Base-by-base conservation (phyloP, 2,329 filamentous ascomycete genomes). In the Colletotrichum salicis region DNA sequence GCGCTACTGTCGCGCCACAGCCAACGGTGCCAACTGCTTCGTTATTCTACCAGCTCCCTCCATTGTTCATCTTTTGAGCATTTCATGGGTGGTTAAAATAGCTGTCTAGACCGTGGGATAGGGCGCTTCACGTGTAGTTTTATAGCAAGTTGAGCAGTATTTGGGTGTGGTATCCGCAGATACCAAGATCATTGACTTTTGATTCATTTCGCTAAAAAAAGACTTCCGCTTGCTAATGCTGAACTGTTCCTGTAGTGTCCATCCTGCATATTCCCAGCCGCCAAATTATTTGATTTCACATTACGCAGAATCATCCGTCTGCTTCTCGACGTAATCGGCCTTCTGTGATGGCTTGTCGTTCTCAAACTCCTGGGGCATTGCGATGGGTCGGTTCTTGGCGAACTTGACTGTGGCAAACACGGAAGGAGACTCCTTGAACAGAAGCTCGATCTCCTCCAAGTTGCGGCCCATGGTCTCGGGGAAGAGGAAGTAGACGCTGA, bases 401-500 rank as follows among this genome's bases (percentile, higher is more conserved):
- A 80, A 83, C 71, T 73, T 75, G 61, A 84, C 82, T 1, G 81
- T 82, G 1, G 73, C 73, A 76, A 79, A 80, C 29, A 79, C 77
- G 0, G 80, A 83, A 2, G 80, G 80, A 55, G 81, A 81, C 54
- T 84, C 78, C 70, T 78, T 80, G 79, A 86, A 86, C 73, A 84
- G 79, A 67, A 84, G 76, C 64, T 84, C 83, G 56, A 84, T 83
- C 76, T 84, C 82, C 75, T 87, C 85, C 10, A 87, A 77, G 77
- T 81, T 85, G 71, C 84, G 83, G 7, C 85, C 85, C 83, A 85
- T 86, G n/a, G 85, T 87, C 78, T 85, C 83, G 3, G 86, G 84
- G 79, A 81, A 86, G 64, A 84, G 76, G 76, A 86, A 80, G 77
- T 79, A 85, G 33, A 87, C 84, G 4, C 80, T 77, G 19, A 85